Evolutionary conservation across 2,329 filamentous ascomycete genomes (phyloP).

Genomic region (Hypoxylon sp.): DNA sequence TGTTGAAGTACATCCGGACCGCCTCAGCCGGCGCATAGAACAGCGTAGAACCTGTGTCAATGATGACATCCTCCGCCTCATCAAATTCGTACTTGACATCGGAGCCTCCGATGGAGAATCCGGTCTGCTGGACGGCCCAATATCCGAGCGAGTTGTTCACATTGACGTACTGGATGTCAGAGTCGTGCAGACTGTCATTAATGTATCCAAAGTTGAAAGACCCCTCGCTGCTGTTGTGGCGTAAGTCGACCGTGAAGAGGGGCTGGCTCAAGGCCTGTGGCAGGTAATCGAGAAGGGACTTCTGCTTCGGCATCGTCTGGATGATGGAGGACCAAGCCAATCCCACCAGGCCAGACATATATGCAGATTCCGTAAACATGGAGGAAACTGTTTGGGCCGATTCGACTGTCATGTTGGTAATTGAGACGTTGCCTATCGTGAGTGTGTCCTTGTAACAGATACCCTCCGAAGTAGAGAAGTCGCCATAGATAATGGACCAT

Average conservation of each 20-base stretch:
- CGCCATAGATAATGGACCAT: slow-evolving; percentile 65
- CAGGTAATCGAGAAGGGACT: slow-evolving; percentile 61
- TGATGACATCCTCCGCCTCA: slow-evolving; percentile 64
- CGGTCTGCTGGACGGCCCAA: slow-evolving; percentile 56
- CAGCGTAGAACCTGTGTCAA: slow-evolving; percentile 77
- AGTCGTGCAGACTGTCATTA: slow-evolving; percentile 55
- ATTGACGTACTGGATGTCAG: slow-evolving; percentile 59
- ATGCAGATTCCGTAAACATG: slow-evolving; percentile 57
- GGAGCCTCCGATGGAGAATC: slow-evolving; percentile 53
- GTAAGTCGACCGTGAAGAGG: slow-evolving; percentile 65
- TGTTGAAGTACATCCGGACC: slow-evolving; percentile 70
- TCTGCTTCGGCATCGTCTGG: slow-evolving; percentile 58
- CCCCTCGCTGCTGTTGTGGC: slow-evolving; percentile 59
- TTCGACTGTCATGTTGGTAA: slow-evolving; percentile 63
- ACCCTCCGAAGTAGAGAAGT: slow-evolving; percentile 57
- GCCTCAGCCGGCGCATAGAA: slow-evolving; percentile 70
- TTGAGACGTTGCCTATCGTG: slow-evolving; percentile 58
- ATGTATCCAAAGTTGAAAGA: slow-evolving; percentile 66
- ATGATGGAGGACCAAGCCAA: slow-evolving; percentile 62
- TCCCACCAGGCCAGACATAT: slow-evolving; percentile 65
- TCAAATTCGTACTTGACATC: slow-evolving; percentile 54
- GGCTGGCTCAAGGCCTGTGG: slow-evolving; percentile 55
- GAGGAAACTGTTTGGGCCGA: slow-evolving; percentile 60
- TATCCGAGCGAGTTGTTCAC: slow-evolving; percentile 65
- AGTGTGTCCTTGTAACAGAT: slow-evolving; percentile 65